These are phyloP conservation scores for Encephalitozoon hellem DNA, from an alignment of 371 early-diverging fungal species.

Conservation along the genomic window DNA sequence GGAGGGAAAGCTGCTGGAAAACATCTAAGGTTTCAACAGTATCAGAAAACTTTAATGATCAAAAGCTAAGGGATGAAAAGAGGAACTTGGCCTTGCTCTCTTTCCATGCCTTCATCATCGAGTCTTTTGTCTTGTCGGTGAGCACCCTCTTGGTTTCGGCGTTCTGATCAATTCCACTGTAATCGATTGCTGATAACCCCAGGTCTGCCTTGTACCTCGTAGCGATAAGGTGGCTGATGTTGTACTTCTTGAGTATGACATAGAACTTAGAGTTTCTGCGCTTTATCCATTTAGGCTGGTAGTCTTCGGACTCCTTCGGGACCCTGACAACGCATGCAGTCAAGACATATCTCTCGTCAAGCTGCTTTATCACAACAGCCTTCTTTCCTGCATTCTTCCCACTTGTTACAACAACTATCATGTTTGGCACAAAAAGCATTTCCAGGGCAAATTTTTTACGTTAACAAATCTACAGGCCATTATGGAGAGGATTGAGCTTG, in stretches of 20 bases:
- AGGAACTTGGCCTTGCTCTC: conserved; percentile 48
- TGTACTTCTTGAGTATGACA: conserved; percentile 56
- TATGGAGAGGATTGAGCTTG: conserved; percentile 11
- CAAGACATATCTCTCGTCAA: conserved; percentile 36
- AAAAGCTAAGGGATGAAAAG: conserved; percentile 53
- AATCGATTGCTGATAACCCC: conserved; percentile 30
- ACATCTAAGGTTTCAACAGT: conserved; percentile 5
- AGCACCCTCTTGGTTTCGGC: conserved; percentile 27
- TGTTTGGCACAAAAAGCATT: conserved; percentile 49
- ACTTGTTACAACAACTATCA: conserved; percentile 41
- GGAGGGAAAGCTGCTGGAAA: neutral
- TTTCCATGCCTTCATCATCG: conserved; percentile 43
- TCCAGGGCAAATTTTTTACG: conserved; percentile 18
- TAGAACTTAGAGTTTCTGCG: conserved; percentile 43
- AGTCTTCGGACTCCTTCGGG: conserved; percentile 48
- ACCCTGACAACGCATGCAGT: conserved; percentile 54
- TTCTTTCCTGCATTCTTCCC: conserved; percentile 59
- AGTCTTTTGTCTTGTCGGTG: conserved; percentile 40
- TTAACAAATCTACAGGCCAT: neutral
- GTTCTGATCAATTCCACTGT: conserved; percentile 23
- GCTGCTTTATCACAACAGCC: conserved; percentile 50
- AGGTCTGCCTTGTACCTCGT: conserved; percentile 58
- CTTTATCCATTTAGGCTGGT: conserved; percentile 51
- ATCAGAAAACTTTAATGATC: conserved; percentile 29
- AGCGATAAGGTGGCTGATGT: conserved; percentile 55